Base-by-base conservation (phyloP, 345 rosid species). In the Euphorbia tirucalli region DNA sequence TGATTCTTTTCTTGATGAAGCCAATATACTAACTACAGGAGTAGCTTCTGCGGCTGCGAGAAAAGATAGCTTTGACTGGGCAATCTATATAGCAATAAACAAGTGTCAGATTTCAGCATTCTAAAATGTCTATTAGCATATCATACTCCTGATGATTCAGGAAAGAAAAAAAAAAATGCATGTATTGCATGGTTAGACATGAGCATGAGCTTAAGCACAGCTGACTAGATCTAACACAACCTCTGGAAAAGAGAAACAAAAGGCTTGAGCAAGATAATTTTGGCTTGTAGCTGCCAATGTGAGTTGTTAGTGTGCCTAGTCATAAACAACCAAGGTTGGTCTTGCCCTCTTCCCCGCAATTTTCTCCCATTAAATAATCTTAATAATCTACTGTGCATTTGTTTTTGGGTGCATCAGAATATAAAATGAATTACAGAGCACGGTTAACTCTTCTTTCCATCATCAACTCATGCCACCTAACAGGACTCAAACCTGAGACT, bases 1-100 rank as follows among this genome's bases (percentile, higher is more conserved):
- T 18, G 87, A 41, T 76, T 86, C 91, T 41, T 73, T 81, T 65
- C 75, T 73, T 14, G 78, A 50, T 39, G 89, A 83, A 66, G 82
- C 69, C 79, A 88, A 74, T 69, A 80, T 84, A 72, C 61, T 78
- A 71, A 89, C 75, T 69, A 94, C 86, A 68, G 95, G 92, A 57
- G 90, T 80, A 82, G 92, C 95, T 85, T 85, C 89, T 30, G 96
- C 97, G 55, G 82, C 81, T 68, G 97, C 97, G 65, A 87, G 75
- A 85, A 92, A 85, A 76, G 90, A 87, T 68, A 85, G 80, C 73
- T 90, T 84, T 48, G 96, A 83, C 87, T 76, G 75, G 66, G 85
- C 75, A 74, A 94, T 83, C 93, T 92, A 69, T 44, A 66, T 27
- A 70, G 61, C 30, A 73, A 63, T 68, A 69, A 25, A 68, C 48